Evolutionary conservation across 371 early-diverging fungal genomes (phyloP), one percentile per base, ranked within the genome.

Genomic region (Rhizopus delemar): DNA sequence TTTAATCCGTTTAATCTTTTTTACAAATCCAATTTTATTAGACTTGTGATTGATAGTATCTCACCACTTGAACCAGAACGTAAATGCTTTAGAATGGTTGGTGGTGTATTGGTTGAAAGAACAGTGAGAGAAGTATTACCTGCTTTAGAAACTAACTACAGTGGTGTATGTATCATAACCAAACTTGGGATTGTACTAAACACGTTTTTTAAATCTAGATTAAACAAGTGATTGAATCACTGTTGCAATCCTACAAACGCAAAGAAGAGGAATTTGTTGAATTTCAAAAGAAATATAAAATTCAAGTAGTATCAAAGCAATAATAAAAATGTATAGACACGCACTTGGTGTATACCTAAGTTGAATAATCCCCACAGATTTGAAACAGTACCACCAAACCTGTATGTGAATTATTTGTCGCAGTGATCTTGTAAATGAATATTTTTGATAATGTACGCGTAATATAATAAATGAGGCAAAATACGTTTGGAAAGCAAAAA

Each of bases 31-130:
- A 22, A 22, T 56, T 22, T n/a, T 15, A 13, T 11, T 68, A 93
- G 92, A 53, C 86, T 95, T 51, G 98, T 97, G 8, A 88, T 96
- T 63, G 95, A 97, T 55, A 94, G 97, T 12, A 87, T 97, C 60
- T 71, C 81, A 34, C 93, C 93, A 28, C 78, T 96, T 66, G 85
- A 89, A 38, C 80, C 72, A 39, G 88, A 86, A 54, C 87, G 98
- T 57, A 96, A 94, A 75, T 95, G 96, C 69, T 95, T 92, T 77
- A 86, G 96, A 46, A 79, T 96, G 70, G 87, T 97, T 41, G 93
- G 93, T 50, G 98, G 97, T 52, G 94, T 96, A 4, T 74, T 97
- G 32, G 91, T 96, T 13, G 95, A 97, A 70, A 89, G 95, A 38
- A 94, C 94, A 1, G 90, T 96, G 50, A 83, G 85, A 60, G 95